phyloP scores from a whole-genome alignment of 495 filamentous ascomycete species.

The Penicillium subrubescens region DNA sequence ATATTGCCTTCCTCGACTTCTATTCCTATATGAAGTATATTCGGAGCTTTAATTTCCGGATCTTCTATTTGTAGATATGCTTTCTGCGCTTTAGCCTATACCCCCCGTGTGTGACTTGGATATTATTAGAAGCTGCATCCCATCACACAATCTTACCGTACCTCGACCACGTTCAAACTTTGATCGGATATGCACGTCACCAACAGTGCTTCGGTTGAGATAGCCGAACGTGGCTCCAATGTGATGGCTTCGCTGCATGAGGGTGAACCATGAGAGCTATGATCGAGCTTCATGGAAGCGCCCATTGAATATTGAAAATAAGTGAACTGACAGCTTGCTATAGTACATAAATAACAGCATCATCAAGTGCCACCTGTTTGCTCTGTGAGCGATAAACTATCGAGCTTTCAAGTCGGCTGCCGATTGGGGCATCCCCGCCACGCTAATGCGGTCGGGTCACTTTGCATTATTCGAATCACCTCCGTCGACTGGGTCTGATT shows the following conservation, averaged over 20 bases:
- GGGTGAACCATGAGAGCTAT: not conserved
- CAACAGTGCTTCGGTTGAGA: not conserved
- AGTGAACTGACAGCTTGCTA: not conserved
- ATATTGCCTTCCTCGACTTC: too few relatives aligned
- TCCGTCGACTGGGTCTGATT: constrained; percentile 20
- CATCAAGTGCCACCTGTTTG: not conserved
- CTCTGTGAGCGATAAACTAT: not conserved
- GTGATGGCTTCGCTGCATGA: not conserved
- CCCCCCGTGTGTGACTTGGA: not conserved
- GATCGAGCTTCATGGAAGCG: not conserved
- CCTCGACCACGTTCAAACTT: not conserved
- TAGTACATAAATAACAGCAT: not conserved
- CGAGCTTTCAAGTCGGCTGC: not conserved
- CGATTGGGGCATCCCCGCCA: not conserved
- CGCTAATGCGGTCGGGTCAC: constrained; percentile 37
- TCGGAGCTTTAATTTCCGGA: too few relatives aligned
- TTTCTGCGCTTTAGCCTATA: too few relatives aligned
- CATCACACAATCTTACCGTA: not conserved
- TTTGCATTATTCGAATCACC: constrained; percentile 19
- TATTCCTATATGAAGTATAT: too few relatives aligned
- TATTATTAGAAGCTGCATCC: not conserved
- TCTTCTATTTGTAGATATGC: too few relatives aligned
- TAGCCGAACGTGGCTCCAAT: not conserved
- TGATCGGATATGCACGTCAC: not conserved
- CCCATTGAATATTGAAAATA: not conserved